Base-by-base conservation (phyloP, 257 asterid genomes). In the Echites panduratus region DNA sequence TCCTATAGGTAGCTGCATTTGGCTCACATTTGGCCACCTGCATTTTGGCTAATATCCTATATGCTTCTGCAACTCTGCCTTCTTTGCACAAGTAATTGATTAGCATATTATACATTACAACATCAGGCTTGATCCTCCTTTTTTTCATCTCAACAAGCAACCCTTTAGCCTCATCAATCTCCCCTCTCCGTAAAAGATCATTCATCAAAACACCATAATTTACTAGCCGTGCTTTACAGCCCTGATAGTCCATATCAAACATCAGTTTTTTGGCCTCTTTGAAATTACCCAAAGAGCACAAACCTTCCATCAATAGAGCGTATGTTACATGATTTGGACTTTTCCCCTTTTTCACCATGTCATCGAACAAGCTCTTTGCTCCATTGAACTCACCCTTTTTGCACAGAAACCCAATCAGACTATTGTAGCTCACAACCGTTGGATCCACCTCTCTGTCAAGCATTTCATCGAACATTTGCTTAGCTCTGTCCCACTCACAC, bases 231-330 rank as follows among this genome's bases (percentile, higher is more conserved):
- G 77, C 74, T 82, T 88, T 89, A 82, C 99, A 94, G 2, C 95
- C 96, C 44, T 79, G 96, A 80, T 94, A 91, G 79, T 88, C 97
- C 99, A 94, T 94, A 75, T 94, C 97, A 69, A 91, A 91, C 96
- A 94, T 89, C 76, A 88, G 50, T 59, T 94, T 91, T 81, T 84
- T 87, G 2, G 99, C 97, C 50, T 89, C 96, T 10, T 84, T 79
- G 67, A 77, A 86, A 78, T 74, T 83, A 17, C 90, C 96, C 19
- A 49, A 65, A 72, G 52, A 68, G 73, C 97, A 87, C 12, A 91
- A 79, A 56, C 95, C 95, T 78, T 91, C 93, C 99, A 91, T 94
- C 66, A 89, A 54, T 75, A 88, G 70, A 58, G 90, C 93, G 45
- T 91, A 94, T 0, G 92, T 89, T 14, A 94, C 89, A 2, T 87